Evolutionary conservation across 2,329 filamentous ascomycete genomes (phyloP), one percentile per base, ranked within the genome.

Genomic region (Boeremia lycopersici): DNA sequence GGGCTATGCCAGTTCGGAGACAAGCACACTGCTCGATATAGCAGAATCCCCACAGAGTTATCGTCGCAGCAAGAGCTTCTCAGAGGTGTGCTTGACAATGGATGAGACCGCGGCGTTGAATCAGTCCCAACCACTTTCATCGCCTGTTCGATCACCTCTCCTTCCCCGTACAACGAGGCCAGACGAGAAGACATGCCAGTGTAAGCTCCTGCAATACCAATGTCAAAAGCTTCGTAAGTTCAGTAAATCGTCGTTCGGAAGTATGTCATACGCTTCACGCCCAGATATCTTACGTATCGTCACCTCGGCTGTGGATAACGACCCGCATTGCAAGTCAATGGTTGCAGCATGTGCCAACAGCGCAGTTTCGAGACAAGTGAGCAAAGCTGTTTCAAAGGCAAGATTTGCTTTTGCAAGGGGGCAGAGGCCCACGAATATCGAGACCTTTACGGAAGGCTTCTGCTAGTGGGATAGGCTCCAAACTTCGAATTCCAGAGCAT

Each of bases 281-380:
- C 65, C 66, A 26, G 45, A 67, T 35, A 34, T 67, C 2, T 9
- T 42, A 1, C 33, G 12, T 1, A 48, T 61, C 2, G 12, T 69
- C 2, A 31, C 17, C 5, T 30, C 52, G 3, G 47, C 46, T 7
- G 25, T 58, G 9, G 34, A 47, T 13, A 31, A 31, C 5, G 28
- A 41, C 17, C 52, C 36, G 3, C 12, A 44, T n/a, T 48, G 28
- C n/a, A 61, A 33, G 9, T 54, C 60, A 0, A 70, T 70, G 61
- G 57, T 70, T 0, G 68, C 60, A 1, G 57, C 66, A 1, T 72
- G 68, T 35, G 56, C 62, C 3, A 70, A 64, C 38, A 15, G 7
- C 2, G 47, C 40, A 0, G 38, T 72, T 1, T 49, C 47, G 2
- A 50, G 36, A 15, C 43, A 61, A 9, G 49, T 57, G 8, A 57